Base-by-base conservation (phyloP, 139 green algal genomes). In the Coccomyxa sp. region DNA sequence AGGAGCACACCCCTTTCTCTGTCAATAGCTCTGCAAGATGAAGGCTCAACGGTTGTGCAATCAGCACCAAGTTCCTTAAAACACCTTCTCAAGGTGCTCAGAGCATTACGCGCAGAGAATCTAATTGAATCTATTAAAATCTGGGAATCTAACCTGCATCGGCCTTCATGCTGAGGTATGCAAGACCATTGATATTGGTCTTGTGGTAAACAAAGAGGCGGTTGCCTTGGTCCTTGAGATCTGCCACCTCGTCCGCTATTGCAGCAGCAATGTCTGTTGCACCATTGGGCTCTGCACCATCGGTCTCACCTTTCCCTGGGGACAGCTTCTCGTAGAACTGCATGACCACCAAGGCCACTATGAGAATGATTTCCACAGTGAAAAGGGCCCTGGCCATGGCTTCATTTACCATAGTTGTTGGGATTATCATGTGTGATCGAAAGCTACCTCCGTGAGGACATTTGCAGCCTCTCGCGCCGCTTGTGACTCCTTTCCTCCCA, bases 181-280 rank as follows among this genome's bases (percentile, higher is more conserved):
- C 13, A 21, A 85, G 74, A 28, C 81, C 83, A 51, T 77, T 51
- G 30, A 91, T 76, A 18, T 82, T 81, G 12, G 83, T 81, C 25
- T 79, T 80, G 77, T 87, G 86, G 32, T 71, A 86, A n/a, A 28
- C 78, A 38, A 92, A 89, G 13, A 82, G 79, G 16, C 81, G 28
- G 23, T 79, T 78, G 28, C 30, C 30, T 7, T 28, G 16, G 4
- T 87, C 57, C 45, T 89, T 88, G 11, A 92, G 76, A 21, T 89
- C 88, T 27, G 83, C 86, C 59, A 92, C 82, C 86, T 92, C 89
- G 30, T 71, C 81, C 59, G 82, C 89, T 32, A 92, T 76, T 12
- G 85, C 63, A 12, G 77, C 67, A 0, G 68, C 85, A 71, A 92
- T 88, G 79, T 92, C 88, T 0, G 79, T 71, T 15, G 28, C 68